A percentile compares a stretch with the other conserved stretches of the same genome.
phyloP scores from a whole-genome alignment of 2,329 filamentous ascomycete genomes.

The Penicillium sp. region DNA sequence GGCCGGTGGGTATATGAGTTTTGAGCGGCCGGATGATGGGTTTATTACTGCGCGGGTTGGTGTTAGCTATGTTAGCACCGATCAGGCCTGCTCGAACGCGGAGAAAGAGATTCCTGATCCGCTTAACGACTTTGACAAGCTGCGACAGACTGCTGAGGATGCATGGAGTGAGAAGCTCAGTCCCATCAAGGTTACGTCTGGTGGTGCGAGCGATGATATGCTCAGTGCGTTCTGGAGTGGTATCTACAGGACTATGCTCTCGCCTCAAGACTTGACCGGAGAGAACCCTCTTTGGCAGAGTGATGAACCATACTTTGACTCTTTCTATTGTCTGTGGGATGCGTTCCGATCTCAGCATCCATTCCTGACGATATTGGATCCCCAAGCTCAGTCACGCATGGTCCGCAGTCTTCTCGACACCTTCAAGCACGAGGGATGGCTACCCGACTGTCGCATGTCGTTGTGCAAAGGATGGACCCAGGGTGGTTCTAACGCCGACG shows the following conservation, averaged over 20 bases:
- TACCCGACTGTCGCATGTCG: conserved; percentile 32
- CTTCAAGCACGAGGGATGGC: conserved; percentile 30
- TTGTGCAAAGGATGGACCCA: conserved; percentile 31
- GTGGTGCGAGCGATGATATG: conserved; percentile 49
- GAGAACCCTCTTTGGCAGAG: conserved; percentile 64
- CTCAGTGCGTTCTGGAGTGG: conserved; percentile 62
- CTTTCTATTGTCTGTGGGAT: conserved; percentile 52
- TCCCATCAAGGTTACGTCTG: conserved; percentile 51
- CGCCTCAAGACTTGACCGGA: conserved; percentile 64
- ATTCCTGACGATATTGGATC: conserved; percentile 28
- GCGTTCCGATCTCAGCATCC: conserved; percentile 23
- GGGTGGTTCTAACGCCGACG: conserved; percentile 55
- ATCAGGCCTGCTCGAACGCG: conserved; percentile 62
- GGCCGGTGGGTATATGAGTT: conserved; percentile 60
- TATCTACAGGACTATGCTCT: conserved; percentile 64
- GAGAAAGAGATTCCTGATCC: conserved; percentile 57
- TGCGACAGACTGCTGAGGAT: conserved; percentile 44
- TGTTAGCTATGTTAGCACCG: conserved; percentile 61
- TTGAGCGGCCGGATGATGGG: conserved; percentile 46
- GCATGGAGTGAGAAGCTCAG: conserved; percentile 58
- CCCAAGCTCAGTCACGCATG: conserved; percentile 24
- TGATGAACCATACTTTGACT: conserved; percentile 64
- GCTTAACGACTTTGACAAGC: conserved; percentile 45
- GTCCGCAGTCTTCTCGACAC: conserved; percentile 30
- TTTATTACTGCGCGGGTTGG: conserved; percentile 60